Evolutionary conservation across 2,329 filamentous ascomycete species (phyloP).

Genomic region (Cryphonectria naterciae): DNA sequence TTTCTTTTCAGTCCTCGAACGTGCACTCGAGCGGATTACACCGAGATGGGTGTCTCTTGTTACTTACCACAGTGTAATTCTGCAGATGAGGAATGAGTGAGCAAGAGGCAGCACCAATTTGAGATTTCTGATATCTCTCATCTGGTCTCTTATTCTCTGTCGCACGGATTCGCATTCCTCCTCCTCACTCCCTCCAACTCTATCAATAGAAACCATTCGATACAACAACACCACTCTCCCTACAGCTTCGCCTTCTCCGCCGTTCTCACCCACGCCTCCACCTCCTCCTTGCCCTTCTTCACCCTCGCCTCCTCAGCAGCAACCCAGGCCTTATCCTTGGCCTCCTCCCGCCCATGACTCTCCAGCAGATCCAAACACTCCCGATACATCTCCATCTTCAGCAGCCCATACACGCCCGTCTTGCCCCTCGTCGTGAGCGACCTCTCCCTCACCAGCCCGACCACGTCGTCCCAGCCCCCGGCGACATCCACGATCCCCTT

Average conservation of each 20-base stretch:
- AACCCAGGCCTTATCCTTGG: conserved; percentile 48
- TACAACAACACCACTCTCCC: conserved; percentile 1
- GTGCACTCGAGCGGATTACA: too few relatives aligned
- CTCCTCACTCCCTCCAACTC: too few relatives aligned
- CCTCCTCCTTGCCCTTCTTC: conserved; percentile 49
- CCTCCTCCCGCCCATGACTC: conserved; percentile 53
- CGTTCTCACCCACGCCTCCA: conserved; percentile 53
- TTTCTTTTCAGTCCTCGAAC: too few relatives aligned
- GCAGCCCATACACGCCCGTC: conserved; percentile 67
- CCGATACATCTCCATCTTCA: conserved; percentile 79
- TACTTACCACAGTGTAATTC: background rate
- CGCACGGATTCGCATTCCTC: too few relatives aligned
- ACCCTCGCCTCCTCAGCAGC: conserved; percentile 46
- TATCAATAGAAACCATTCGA: too few relatives aligned
- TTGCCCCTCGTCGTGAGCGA: conserved; percentile 65
- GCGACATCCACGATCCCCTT: conserved; percentile 71
- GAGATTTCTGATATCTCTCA: background rate
- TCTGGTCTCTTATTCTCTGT: background rate
- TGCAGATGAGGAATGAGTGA: background rate
- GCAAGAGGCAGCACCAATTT: conserved; percentile 3
- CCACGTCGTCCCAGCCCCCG: conserved; percentile 66
- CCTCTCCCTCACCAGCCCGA: conserved; percentile 62
- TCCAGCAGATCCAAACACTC: conserved; percentile 64
- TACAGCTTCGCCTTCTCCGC: conserved; percentile 48
- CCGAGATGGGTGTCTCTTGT: too few relatives aligned